Base-by-base conservation (phyloP, 176 grass and related monocot genomes). In the Typha latifolia region DNA sequence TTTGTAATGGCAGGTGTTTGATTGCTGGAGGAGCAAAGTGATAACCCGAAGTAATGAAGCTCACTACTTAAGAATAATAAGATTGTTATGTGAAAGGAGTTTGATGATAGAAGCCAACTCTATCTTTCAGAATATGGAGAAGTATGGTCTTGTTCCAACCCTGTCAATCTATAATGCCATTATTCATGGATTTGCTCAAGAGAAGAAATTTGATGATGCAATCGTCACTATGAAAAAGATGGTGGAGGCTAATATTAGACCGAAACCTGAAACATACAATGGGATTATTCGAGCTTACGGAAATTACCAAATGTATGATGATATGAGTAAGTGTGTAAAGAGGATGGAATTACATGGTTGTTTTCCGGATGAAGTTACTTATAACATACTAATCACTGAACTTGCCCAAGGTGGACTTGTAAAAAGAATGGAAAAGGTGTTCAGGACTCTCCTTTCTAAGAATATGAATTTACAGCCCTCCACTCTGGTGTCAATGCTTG, bases 311-410 rank as follows among this genome's bases (percentile, higher is more conserved):
- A 50, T 67, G 19, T 67, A 76, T 12, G 63, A 67, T 59, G 63
- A 76, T 24, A 76, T 76, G 73, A 76, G 63, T 50, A 76, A 76
- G 20, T 76, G 73, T n/a, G 32, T 76, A 31, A 76, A 76, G 51
- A 76, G 63, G 21, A 76, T 76, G 63, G 50, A 59, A 67, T 59
- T 31, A 22, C 50, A 37, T 59, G 63, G 73, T 7, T 76, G 73
- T 67, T 75, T 67, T 16, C 63, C 73, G 18, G 32, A 76, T 67
- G 64, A 67, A 51, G 64, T 67, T 47, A 76, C 73, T 67, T 76
- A 76, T 19, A 76, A 76, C 63, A 76, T 27, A 59, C 20, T 76
- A 6, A 59, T 67, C 32, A 67, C 64, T 6, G 64, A 76, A 63
- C 47, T 48, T 67, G 73, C 73, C 49, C n/a, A 32, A 61, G 51